These are phyloP conservation scores for Coemansia sp. DNA, from an alignment of 192 early-diverging fungal genomes.

Conservation along the genomic window DNA sequence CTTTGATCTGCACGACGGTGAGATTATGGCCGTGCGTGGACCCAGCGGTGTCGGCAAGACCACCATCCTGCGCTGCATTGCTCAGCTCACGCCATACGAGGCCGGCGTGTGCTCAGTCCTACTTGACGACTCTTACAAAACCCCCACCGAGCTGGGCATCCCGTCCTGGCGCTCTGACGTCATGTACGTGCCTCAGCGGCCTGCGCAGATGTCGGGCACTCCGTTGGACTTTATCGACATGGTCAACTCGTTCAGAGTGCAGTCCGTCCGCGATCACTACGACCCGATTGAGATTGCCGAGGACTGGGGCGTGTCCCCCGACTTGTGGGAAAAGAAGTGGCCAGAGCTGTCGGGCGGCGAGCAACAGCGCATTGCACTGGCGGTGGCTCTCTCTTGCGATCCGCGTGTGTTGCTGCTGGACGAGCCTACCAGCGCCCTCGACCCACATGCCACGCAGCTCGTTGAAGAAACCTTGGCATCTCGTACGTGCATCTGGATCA, in stretches of 20 bases:
- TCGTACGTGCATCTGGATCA: slow-evolving; percentile 76
- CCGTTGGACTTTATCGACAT: slow-evolving; percentile 66
- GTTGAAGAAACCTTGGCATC: slow-evolving; percentile 70
- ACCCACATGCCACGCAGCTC: slow-evolving; percentile 62
- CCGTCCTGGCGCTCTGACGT: slow-evolving; percentile 73
- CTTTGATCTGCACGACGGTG: slow-evolving; percentile 54
- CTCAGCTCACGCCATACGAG: slow-evolving; percentile 66
- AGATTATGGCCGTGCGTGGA: slow-evolving; percentile 61
- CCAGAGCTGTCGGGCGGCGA: slow-evolving; percentile 80
- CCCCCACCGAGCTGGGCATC: slow-evolving; percentile 58
- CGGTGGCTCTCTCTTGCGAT: slow-evolving; percentile 72
- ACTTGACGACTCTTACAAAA: slow-evolving; percentile 25
- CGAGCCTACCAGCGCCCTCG: slow-evolving; percentile 85
- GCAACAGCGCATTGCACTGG: slow-evolving; percentile 75
- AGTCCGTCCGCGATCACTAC: slow-evolving; percentile 34
- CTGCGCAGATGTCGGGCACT: slow-evolving; percentile 66
- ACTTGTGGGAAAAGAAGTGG: slow-evolving; percentile 75
- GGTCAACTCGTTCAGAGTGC: slow-evolving; percentile 56
- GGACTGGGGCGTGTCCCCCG: slow-evolving; percentile 65
- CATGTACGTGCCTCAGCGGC: slow-evolving; percentile 84
- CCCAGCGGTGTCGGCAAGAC: slow-evolving; percentile 80
- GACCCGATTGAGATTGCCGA: slow-evolving; percentile 66
- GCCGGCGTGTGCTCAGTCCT: slow-evolving; percentile 55
- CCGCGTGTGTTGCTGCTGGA: slow-evolving; percentile 79
- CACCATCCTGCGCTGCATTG: slow-evolving; percentile 79